These are phyloP conservation scores for Kockovaella imperatae DNA, from an alignment of 768 basidiomycete genomes.

Conservation along the genomic window DNA sequence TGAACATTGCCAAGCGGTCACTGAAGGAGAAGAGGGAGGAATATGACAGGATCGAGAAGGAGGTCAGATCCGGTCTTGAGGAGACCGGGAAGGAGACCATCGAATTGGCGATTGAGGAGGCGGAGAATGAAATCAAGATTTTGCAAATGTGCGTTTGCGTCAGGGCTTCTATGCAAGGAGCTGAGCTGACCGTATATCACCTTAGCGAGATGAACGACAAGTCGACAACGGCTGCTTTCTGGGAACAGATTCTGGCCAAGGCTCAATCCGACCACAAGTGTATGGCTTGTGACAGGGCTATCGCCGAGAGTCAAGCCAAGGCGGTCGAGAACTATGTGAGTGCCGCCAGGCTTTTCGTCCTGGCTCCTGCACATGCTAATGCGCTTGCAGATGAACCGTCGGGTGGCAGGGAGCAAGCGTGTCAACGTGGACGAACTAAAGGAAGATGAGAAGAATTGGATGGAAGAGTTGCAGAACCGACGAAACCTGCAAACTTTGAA, in stretches of 20 bases:
- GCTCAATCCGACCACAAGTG: constrained; percentile 60
- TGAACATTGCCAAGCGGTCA: constrained; percentile 57
- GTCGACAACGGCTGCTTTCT: constrained; percentile 10
- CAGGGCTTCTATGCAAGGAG: background rate
- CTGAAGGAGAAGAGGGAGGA: constrained; percentile 59
- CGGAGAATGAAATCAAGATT: constrained; percentile 33
- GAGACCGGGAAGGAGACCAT: constrained; percentile 29
- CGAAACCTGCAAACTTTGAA: constrained; percentile 25
- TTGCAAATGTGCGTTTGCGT: constrained; percentile 19
- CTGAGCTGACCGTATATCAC: constrained; percentile 8
- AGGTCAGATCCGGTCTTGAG: constrained; percentile 46
- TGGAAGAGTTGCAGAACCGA: background rate
- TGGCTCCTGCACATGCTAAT: background rate
- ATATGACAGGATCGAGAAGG: constrained; percentile 55
- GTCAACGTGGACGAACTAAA: background rate
- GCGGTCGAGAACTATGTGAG: constrained; percentile 67
- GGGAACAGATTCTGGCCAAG: constrained; percentile 20
- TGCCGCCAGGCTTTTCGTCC: constrained; percentile 3
- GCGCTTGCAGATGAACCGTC: background rate
- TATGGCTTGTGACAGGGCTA: constrained; percentile 63
- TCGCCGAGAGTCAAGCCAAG: constrained; percentile 51
- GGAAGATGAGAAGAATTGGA: background rate
- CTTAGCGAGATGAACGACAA: constrained; percentile 11
- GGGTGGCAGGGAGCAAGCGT: background rate
- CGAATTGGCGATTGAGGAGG: constrained; percentile 38